A percentile compares a stretch with the other conserved stretches of the same genome.
Evolutionary conservation across 2,329 filamentous ascomycete species (phyloP).

Genomic region (Colletotrichum karsti): DNA sequence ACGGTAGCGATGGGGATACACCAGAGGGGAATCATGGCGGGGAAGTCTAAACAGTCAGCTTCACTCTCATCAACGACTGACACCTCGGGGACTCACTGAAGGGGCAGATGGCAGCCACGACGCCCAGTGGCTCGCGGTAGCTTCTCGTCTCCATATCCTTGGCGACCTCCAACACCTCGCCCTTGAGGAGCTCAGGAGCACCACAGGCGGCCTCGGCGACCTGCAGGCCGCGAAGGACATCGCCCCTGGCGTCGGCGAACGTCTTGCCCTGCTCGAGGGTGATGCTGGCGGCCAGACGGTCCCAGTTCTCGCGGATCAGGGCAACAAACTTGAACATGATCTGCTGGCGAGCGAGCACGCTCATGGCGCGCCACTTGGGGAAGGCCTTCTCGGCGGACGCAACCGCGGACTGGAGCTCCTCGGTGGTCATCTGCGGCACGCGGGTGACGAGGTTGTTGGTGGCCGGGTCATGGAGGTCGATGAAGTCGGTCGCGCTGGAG

Average conservation of each 20-base stretch:
- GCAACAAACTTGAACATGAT: slow-evolving; percentile 89
- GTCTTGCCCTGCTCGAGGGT: slow-evolving; percentile 91
- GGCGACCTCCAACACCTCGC: slow-evolving; percentile 84
- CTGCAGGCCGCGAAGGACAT: slow-evolving; percentile 84
- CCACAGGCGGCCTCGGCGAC: slow-evolving; percentile 85
- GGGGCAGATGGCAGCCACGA: slow-evolving; percentile 85
- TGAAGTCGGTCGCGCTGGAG: slow-evolving; percentile 75
- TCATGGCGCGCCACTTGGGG: slow-evolving; percentile 76
- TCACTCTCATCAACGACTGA: background rate
- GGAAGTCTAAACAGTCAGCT: slow-evolving; percentile 72
- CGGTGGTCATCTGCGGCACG: slow-evolving; percentile 83
- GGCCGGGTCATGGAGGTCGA: slow-evolving; percentile 83
- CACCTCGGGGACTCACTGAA: slow-evolving; percentile 69
- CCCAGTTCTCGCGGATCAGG: slow-evolving; percentile 85
- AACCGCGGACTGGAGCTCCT: slow-evolving; percentile 78
- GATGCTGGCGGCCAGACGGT: slow-evolving; percentile 84
- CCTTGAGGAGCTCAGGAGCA: slow-evolving; percentile 83
- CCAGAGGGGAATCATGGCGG: slow-evolving; percentile 94
- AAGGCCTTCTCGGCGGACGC: slow-evolving; percentile 81
- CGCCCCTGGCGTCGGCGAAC: slow-evolving; percentile 82
- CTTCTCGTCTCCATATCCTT: slow-evolving; percentile 91
- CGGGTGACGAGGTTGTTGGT: slow-evolving; percentile 87
- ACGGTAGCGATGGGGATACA: slow-evolving; percentile 86
- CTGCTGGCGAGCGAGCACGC: slow-evolving; percentile 78
- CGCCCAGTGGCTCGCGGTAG: slow-evolving; percentile 83